Conservation (phyloP, 129 eudicot genomes). For the Rutidosis leptorrhynchoides region DNA sequence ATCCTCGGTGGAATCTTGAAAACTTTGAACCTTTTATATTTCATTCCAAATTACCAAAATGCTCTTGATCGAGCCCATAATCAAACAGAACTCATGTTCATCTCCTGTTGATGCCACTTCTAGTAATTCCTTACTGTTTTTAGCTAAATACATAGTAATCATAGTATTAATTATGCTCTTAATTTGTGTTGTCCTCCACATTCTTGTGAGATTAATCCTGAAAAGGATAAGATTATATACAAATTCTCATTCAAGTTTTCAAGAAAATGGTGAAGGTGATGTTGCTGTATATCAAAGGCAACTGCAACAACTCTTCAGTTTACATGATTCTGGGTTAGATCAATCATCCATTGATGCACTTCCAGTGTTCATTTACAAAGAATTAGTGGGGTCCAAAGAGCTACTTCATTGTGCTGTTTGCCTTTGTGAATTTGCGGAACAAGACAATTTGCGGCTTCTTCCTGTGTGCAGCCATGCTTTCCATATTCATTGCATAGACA, state of each 20-base stretch:
- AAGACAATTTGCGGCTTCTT: no score
- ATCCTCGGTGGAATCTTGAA: conserved; percentile 28
- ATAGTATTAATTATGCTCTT: conserved; percentile 52
- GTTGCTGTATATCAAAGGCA: no score
- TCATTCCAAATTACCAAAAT: conserved; percentile 20
- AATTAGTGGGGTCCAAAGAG: no score
- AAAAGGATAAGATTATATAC: conserved; percentile 45
- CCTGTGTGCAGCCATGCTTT: no score
- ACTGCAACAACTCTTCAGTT: no score
- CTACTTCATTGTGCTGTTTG: no score
- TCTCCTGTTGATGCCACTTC: conserved; percentile 14
- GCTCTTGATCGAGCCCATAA: conserved; percentile 20
- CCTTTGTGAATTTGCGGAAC: no score
- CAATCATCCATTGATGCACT: no score
- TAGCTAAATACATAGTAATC: conserved; percentile 36
- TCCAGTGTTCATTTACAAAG: no score
- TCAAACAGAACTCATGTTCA: conserved; percentile 19
- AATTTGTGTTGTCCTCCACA: conserved; percentile 51
- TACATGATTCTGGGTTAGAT: no score
- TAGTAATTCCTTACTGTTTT: conserved; percentile 19
- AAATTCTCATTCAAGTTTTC: conserved; percentile 30
- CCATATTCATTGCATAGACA: no score
- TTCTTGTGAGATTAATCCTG: conserved; percentile 49
- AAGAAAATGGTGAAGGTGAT: no score
- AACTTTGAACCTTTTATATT: conserved; percentile 11